These are phyloP conservation scores for Neurospora hispaniola DNA, from an alignment of 495 filamentous ascomycete genomes.

Conservation along the genomic window DNA sequence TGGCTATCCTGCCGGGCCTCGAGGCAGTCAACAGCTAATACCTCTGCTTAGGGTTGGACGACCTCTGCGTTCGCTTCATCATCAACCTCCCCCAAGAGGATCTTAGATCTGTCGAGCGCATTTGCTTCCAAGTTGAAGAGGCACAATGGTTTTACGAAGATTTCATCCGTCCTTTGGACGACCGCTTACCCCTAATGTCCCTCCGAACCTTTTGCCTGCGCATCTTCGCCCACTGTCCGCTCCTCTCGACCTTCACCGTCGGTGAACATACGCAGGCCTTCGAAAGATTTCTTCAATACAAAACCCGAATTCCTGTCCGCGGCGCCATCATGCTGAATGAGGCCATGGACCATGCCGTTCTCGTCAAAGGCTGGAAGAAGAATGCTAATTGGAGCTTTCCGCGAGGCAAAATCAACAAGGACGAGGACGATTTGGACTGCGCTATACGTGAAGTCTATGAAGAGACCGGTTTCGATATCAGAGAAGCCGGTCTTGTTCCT, in stretches of 20 bases:
- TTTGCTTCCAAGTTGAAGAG: conserved; percentile 97
- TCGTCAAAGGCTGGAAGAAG: conserved; percentile 98
- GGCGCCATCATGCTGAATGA: conserved; percentile 89
- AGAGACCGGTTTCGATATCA: conserved; percentile 85
- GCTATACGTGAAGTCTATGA: conserved; percentile 90
- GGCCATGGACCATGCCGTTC: conserved; percentile 77
- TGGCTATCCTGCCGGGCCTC: not conserved
- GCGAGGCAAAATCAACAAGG: conserved; percentile 92
- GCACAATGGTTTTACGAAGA: conserved; percentile 99
- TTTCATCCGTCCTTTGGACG: conserved; percentile 87
- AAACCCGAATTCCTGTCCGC: conserved; percentile 83
- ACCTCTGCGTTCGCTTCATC: conserved; percentile 89
- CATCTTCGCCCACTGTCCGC: conserved; percentile 87
- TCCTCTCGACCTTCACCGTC: conserved; percentile 67
- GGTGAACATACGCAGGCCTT: conserved; percentile 73
- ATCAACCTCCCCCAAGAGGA: conserved; percentile 90
- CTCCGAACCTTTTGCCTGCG: conserved; percentile 72
- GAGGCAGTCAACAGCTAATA: conserved; percentile 16
- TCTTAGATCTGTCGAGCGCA: conserved; percentile 76
- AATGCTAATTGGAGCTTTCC: conserved; percentile 94
- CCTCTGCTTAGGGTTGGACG: conserved; percentile 67
- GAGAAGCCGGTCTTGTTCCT: conserved; percentile 58
- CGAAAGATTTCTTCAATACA: conserved; percentile 84
- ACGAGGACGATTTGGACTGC: conserved; percentile 85
- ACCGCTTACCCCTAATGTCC: conserved; percentile 69